Evolutionary conservation across 1,139 yeast species (phyloP).

Genomic region (Yamadazyma friedrichii): DNA sequence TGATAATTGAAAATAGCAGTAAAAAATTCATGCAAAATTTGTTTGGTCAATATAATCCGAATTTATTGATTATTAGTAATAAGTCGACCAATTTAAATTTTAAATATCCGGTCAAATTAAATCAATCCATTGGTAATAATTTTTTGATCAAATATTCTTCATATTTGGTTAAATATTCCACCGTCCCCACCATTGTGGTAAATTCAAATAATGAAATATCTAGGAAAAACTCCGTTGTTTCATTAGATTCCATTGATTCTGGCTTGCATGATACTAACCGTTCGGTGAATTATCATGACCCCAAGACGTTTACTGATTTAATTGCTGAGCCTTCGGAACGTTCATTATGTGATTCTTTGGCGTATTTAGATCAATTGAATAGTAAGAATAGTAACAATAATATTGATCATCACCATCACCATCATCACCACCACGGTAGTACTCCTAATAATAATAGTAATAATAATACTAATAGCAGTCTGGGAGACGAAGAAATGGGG

Average conservation of each 20-base stretch:
- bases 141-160: conserved; percentile 39
- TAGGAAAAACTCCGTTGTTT: conserved; percentile 5
- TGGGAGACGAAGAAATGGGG: background rate
- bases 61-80: conserved; percentile 38
- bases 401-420: background rate
- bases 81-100: conserved; percentile 42
- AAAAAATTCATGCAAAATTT: conserved; percentile 38
- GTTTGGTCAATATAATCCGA: conserved; percentile 43
- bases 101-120: conserved; percentile 39
- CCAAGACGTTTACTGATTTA: conserved; percentile 20
- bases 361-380: conserved; percentile 20
- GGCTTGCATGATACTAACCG: background rate
- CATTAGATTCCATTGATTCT: conserved; percentile 9
- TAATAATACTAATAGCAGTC: too few species aligned
- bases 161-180: conserved; percentile 39
- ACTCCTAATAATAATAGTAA: too few species aligned
- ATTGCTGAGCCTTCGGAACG: conserved; percentile 28
- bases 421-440: too few species aligned
- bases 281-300: conserved; percentile 10
- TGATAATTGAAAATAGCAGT: conserved; percentile 28
- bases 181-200: conserved; percentile 41
- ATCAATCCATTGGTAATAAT: conserved; percentile 16
- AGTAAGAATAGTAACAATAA: background rate
- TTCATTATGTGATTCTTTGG: conserved; percentile 25
- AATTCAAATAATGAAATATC: conserved; percentile 22